These are phyloP conservation scores for Henckelia pumila DNA, from an alignment of 257 asterid species.

Conservation along the genomic window DNA sequence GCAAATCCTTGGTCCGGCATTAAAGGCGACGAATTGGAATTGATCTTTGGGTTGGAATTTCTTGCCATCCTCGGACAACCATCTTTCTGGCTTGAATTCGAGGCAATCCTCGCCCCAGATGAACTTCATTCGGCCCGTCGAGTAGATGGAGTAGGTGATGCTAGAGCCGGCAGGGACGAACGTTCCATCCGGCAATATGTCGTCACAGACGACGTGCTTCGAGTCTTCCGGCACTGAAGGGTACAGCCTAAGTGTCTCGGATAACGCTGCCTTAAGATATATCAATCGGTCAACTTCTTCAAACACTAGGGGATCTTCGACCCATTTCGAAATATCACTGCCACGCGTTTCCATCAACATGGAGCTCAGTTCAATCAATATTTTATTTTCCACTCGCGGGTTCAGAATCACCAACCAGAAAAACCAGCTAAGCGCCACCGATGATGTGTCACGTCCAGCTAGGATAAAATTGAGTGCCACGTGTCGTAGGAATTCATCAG, in stretches of 20 bases:
- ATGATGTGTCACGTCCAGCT: slow-evolving; percentile 79
- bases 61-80: slow-evolving; percentile 48
- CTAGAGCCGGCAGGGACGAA: slow-evolving; percentile 58
- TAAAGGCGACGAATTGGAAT: slow-evolving; percentile 49
- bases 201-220: slow-evolving; percentile 53
- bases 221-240: slow-evolving; percentile 74
- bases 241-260: slow-evolving; percentile 58
- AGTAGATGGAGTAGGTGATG: slow-evolving; percentile 60
- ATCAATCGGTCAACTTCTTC: slow-evolving; percentile 58
- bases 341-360: slow-evolving; percentile 49
- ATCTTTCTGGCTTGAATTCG: slow-evolving; percentile 61
- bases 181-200: slow-evolving; percentile 59
- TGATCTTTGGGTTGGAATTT: slow-evolving; percentile 40
- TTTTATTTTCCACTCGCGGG: slow-evolving; percentile 54
- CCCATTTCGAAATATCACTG: slow-evolving; percentile 34
- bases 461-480: slow-evolving; percentile 67
- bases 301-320: slow-evolving; percentile 46
- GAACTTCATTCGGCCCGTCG: slow-evolving; percentile 57
- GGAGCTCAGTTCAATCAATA: slow-evolving; percentile 37
- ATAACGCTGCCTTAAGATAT: slow-evolving; percentile 60
- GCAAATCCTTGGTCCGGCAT: slow-evolving; percentile 62
- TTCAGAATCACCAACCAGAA: slow-evolving; percentile 47
- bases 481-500: slow-evolving; percentile 49
- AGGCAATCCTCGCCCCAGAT: slow-evolving; percentile 61
- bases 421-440: slow-evolving; percentile 72